phyloP scores from a whole-genome alignment of 140 eudicot genomes.

The Ambrosia hybrid region DNA sequence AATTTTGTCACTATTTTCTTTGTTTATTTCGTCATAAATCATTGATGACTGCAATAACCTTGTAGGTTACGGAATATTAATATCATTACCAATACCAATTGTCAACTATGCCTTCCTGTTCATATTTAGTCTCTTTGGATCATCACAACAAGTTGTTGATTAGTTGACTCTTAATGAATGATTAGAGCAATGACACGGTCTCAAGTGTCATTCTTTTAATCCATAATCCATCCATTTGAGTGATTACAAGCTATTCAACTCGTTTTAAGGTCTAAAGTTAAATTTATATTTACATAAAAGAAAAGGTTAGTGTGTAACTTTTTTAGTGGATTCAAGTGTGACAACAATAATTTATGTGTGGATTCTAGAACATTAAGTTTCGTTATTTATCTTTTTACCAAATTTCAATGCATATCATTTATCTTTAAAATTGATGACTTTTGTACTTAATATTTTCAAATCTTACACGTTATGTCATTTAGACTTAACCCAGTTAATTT shows the following conservation, averaged over 20 bases:
- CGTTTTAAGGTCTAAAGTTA: not conserved
- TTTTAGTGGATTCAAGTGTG: not conserved
- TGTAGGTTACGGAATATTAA: not conserved
- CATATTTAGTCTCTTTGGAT: constrained; percentile 3
- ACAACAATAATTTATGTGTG: not conserved
- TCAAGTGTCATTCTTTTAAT: not conserved
- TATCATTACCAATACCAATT: not conserved
- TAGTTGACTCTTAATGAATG: constrained; percentile 26
- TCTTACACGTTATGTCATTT: too few relatives aligned
- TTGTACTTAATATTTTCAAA: too few relatives aligned
- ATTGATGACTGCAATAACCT: not conserved
- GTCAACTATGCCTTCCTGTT: not conserved
- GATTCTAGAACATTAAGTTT: too few relatives aligned
- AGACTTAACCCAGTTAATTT: too few relatives aligned
- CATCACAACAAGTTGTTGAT: constrained; percentile 6
- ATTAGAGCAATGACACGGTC: constrained; percentile 4
- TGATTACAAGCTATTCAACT: not conserved
- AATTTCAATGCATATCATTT: too few relatives aligned
- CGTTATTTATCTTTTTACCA: too few relatives aligned
- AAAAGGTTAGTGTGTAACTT: not conserved
- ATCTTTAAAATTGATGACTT: too few relatives aligned
- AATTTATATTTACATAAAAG: not conserved
- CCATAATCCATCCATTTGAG: not conserved
- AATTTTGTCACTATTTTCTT: not conserved
- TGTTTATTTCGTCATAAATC: not conserved